Evolutionary conservation across 148 eudicot genomes (phyloP), one percentile per base, ranked within the genome.

Genomic region (Chenopodium berlandieri): DNA sequence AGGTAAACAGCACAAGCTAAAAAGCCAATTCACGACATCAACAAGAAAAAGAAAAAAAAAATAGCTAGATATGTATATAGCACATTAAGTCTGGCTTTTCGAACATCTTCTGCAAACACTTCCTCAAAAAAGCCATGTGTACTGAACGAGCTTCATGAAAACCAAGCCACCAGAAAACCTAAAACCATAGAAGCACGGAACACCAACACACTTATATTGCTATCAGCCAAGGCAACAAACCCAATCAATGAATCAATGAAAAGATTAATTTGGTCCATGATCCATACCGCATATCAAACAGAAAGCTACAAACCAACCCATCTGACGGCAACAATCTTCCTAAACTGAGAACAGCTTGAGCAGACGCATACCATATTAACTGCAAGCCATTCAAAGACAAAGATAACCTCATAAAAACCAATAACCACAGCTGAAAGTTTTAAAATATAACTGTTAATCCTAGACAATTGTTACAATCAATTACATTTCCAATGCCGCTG

Each of bases 111-210:
- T 65, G 37, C 79, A 79, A 64, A 81, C 71, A 78, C 20, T 40
- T 27, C 70, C 30, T 67, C 69, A 34, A 67, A 76, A 84, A 52
- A 77, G 78, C 62, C 84, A 10, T 67, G 78, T 54, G 77, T 31
- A 67, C 19, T 60, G 82, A 73, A 84, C 70, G 44, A 80, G 77
- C 86, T 84, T 63, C 80, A 84, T 23, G 79, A 81, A 80, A 80
- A 76, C 69, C 84, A 85, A 65, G 79, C 87, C 87, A 81, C 78
- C 79, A 34, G 79, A 81, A 73, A 81, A 85, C 87, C 79, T 77
- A 85, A 48, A 76, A 71, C 67, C 76, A 68, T 76, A 69, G 23
- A 84, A 80, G 81, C 75, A 77, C 4, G 44, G 70, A 81, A 73
- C 62, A 50, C 52, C 31, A 46, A 54, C 17, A 37, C 69, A 44